Evolutionary conservation across 1,284 basidiomycete species (phyloP), one percentile per base, ranked within the genome.

Genomic region (Wallemia hederae): DNA sequence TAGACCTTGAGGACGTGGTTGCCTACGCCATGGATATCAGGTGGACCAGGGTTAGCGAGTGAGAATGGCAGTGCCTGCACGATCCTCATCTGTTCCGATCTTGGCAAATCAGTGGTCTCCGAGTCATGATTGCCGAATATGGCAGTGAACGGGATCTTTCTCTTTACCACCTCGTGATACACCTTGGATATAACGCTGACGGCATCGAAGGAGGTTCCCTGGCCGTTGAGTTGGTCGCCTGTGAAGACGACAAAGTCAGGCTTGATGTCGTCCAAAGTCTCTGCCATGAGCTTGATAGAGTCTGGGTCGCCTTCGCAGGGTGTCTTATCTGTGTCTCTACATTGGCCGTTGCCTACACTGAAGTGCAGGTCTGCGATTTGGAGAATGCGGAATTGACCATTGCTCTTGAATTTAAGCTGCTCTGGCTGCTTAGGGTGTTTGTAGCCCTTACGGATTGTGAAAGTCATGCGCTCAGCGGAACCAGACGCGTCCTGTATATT

Each of bases 91-190:
- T 91, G 81, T 70, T 67, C 67, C 3, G 76, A 77, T 63, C 79
- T 76, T 1, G 59, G 59, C 24, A 61, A 59, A 59, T 73, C 72
- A 1, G 80, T 80, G 14, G 70, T 71, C 63, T 81, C 77, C 65
- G 89, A 84, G 66, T 92, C 89, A 68, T 96, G 91, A 67, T 98
- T 96, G 1, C 91, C 87, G 68, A 94, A 86, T 2, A 96, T 78
- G 0, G 82, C 83, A 1, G 85, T 80, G 86, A 89, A 98, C 0
- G 89, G 83, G 28, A 94, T 83, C 58, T 76, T 71, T 25, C 82
- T 78, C 15, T 81, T 77, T 11, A 83, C 83, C 81, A 83, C 64
- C 80, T 79, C 1, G 82, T 75, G 65, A n/a, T 49, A 22, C 3
- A 49, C 39, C n/a, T 49, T 49, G 39, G 39, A 14, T 3, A 49